Evolutionary conservation across 2,329 filamentous ascomycete species (phyloP).

Genomic region (Ceratocystis destructans): DNA sequence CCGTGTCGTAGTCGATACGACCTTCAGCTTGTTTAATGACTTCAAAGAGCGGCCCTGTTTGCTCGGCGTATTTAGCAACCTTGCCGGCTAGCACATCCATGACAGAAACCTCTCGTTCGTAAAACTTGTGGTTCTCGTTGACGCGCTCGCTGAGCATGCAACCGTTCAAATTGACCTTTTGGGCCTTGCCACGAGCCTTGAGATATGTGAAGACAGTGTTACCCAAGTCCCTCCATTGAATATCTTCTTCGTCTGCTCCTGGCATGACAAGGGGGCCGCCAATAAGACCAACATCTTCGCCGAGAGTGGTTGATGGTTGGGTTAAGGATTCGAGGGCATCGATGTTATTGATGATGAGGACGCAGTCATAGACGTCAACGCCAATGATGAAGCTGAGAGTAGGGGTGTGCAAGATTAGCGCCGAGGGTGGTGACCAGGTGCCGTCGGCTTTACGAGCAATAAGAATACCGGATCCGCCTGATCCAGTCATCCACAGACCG

Average conservation of each 20-base stretch:
- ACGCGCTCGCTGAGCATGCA: constrained; percentile 43
- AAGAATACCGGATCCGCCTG: constrained; percentile 77
- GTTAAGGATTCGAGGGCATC: constrained; percentile 75
- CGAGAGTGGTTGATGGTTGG: constrained; percentile 62
- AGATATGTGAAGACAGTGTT: constrained; percentile 46
- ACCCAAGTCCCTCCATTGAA: constrained; percentile 38
- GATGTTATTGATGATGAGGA: constrained; percentile 80
- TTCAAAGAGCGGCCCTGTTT: constrained; percentile 52
- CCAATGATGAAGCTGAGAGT: constrained; percentile 81
- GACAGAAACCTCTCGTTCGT: constrained; percentile 36
- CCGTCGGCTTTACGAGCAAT: constrained; percentile 74
- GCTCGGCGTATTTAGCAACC: constrained; percentile 40
- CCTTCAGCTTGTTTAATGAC: constrained; percentile 83
- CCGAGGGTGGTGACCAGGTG: constrained; percentile 81
- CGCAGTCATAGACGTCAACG: constrained; percentile 90
- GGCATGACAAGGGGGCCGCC: constrained; percentile 56
- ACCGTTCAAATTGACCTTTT: constrained; percentile 41
- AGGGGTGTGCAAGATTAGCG: constrained; percentile 78
- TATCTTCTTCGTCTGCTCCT: constrained; percentile 39
- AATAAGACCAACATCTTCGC: constrained; percentile 63
- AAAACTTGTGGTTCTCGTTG: constrained; percentile 49
- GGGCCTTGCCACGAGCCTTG: constrained; percentile 43
- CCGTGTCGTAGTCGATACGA: constrained; percentile 57
- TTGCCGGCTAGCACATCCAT: constrained; percentile 46
- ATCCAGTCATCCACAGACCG: constrained; percentile 80